phyloP scores from a whole-genome alignment of 1,139 yeast species.

The Sugiyamaella sp. region DNA sequence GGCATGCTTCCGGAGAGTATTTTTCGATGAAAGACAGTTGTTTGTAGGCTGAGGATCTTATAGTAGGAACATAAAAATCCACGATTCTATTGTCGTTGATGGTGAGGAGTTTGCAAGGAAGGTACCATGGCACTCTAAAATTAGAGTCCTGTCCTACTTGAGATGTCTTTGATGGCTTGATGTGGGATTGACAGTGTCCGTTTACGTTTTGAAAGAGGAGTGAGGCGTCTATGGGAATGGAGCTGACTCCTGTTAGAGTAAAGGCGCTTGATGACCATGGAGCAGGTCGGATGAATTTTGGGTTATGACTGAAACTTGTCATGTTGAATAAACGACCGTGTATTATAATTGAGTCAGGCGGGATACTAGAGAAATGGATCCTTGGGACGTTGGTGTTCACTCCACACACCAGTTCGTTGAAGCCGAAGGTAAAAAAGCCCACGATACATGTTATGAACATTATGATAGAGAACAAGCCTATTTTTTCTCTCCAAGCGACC shows the following conservation, averaged over 20 bases:
- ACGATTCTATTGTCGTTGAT: conserved; percentile 35
- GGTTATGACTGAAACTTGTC: conserved; percentile 37
- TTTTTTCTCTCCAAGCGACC: conserved; percentile 91
- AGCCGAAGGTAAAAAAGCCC: conserved; percentile 83
- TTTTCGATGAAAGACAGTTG: conserved; percentile 6
- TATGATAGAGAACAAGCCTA: conserved; percentile 73
- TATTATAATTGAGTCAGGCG: conserved; percentile 62
- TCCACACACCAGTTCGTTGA: conserved; percentile 74
- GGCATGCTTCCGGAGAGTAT: conserved; percentile 16
- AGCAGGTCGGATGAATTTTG: conserved; percentile 14
- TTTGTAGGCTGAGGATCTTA: conserved; percentile 1
- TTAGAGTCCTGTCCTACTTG: conserved; percentile 45
- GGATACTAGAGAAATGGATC: conserved; percentile 58
- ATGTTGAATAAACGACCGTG: conserved; percentile 79
- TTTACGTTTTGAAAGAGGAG: conserved; percentile 85
- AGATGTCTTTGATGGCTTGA: conserved; percentile 59
- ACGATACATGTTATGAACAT: conserved; percentile 66
- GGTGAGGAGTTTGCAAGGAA: conserved; percentile 75
- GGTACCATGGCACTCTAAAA: conserved; percentile 77
- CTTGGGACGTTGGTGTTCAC: conserved; percentile 44
- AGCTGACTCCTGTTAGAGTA: conserved; percentile 12
- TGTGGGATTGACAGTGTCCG: conserved; percentile 76
- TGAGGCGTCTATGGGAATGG: conserved; percentile 57
- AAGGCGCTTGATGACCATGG: conserved; percentile 17
- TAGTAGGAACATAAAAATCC: conserved; percentile 12